Percentiles rank a stretch among this genome's conserved stretches.
Evolutionary conservation across 2,329 filamentous ascomycete species (phyloP).

Genomic region (Penicillium sp.): DNA sequence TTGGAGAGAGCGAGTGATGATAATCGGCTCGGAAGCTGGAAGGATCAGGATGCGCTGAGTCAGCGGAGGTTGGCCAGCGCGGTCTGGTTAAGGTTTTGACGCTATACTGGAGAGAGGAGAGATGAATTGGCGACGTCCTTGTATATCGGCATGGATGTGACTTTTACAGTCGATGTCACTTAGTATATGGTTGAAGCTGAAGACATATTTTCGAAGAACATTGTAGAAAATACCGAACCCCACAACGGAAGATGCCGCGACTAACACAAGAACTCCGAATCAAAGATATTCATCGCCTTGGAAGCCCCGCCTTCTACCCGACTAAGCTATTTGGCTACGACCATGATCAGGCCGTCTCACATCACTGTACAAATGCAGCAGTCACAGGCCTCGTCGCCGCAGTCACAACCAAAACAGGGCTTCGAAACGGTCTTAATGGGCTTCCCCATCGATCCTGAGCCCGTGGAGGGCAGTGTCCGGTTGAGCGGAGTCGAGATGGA

Average conservation of each 20-base stretch:
- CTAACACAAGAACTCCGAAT: neutral
- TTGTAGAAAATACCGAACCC: too few relatives aligned
- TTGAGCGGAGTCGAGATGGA: constrained; percentile 29
- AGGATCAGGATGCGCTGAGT: constrained; percentile 12
- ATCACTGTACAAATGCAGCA: constrained; percentile 44
- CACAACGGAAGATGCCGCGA: too few relatives aligned
- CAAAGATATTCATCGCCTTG: neutral
- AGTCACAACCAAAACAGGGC: constrained; percentile 44
- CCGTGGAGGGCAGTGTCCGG: constrained; percentile 35
- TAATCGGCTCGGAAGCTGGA: neutral
- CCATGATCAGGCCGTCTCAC: constrained; percentile 23
- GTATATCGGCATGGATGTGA: too few relatives aligned
- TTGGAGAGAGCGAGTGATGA: neutral
- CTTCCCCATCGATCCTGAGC: constrained; percentile 36
- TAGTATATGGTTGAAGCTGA: too few relatives aligned
- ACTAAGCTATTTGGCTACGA: too few relatives aligned
- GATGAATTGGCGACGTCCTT: too few relatives aligned
- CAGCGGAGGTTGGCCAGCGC: constrained; percentile 8
- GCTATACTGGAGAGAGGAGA: too few relatives aligned
- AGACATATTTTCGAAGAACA: too few relatives aligned
- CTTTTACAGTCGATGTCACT: too few relatives aligned
- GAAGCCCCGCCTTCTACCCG: too few relatives aligned
- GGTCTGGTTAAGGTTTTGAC: too few relatives aligned
- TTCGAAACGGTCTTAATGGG: constrained; percentile 41
- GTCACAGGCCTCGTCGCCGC: constrained; percentile 42